Evolutionary conservation across 176 grass and related monocot genomes (phyloP), one percentile per base, ranked within the genome.

Genomic region (Calamus simplicifolius): DNA sequence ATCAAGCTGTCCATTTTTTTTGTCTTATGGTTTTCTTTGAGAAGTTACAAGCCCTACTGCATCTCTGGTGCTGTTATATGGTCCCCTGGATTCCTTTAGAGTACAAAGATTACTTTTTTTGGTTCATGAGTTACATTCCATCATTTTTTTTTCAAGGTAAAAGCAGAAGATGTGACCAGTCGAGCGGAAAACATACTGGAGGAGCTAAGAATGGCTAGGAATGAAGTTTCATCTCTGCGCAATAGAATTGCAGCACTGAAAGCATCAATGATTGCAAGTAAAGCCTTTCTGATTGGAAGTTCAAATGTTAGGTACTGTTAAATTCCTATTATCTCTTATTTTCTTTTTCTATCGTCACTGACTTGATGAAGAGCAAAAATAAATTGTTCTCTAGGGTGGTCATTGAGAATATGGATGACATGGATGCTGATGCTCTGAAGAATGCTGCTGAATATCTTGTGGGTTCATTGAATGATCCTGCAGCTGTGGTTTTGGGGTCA

Each of bases 171-270:
- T 75, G 86, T 97, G 54, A 90, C 87, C 18, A 51, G 48, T 19
- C 87, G 92, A 59, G 87, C 90, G 65, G 87, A 97, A 23, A 77
- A 73, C 19, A 70, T 85, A 75, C 50, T 90, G 52, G 92, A 97
- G 49, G 92, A 96, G 50, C 69, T 97, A 69, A 79, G 92, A 66
- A 70, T 67, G 48, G 68, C 86, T 13, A 88, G 83, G 75, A 96
- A 90, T 62, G 92, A 96, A 77, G 72, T 90, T 72, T 87, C 75
- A 25, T 73, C 83, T 61, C 58, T 96, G 18, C 75, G 74, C 18
- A 96, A 81, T 80, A 87, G 70, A 88, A 87, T 96, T 61, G 87
- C 92, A 29, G 72, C 88, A 57, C 83, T 90, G 29, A 97, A 89
- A 97, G 87, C 92, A 30, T 64, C 64, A 59, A 79, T 67, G 49